These are phyloP conservation scores for Penicillium samsonianum DNA, from an alignment of 495 filamentous ascomycete genomes.

Conservation along the genomic window DNA sequence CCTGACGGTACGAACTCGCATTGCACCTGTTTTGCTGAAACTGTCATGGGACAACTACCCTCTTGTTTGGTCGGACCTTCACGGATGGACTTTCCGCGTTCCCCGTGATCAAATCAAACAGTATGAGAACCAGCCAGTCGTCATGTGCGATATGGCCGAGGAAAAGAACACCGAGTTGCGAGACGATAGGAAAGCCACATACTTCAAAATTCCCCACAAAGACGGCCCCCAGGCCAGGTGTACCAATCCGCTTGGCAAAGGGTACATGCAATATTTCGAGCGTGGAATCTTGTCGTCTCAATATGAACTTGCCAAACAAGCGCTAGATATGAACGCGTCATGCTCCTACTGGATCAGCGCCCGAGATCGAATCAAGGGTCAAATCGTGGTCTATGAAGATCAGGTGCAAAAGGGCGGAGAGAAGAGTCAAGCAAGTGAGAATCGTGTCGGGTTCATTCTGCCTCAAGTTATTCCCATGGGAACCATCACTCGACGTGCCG, in stretches of 20 bases:
- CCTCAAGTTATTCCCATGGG: slow-evolving; percentile 99
- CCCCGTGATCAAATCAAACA: slow-evolving; percentile 59
- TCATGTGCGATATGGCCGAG: slow-evolving; percentile 72
- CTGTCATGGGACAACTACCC: slow-evolving; percentile 88
- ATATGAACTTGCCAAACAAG: slow-evolving; percentile 86
- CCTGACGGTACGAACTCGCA: slow-evolving; percentile 82
- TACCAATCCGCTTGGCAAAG: slow-evolving; percentile 82
- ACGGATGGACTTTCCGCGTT: slow-evolving; percentile 90
- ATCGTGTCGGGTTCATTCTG: slow-evolving; percentile 79
- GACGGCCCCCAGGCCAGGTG: slow-evolving; percentile 87
- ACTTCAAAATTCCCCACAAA: slow-evolving; percentile 95
- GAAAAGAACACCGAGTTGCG: slow-evolving; percentile 64
- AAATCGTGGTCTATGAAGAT: slow-evolving; percentile 87
- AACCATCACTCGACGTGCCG: slow-evolving; percentile 92
- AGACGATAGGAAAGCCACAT: slow-evolving; percentile 65
- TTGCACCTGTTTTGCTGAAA: slow-evolving; percentile 82
- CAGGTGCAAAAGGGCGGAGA: slow-evolving; percentile 44
- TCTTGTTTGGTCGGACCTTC: slow-evolving; percentile 86
- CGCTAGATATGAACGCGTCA: slow-evolving; percentile 95
- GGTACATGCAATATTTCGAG: slow-evolving; percentile 88
- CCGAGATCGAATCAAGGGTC: slow-evolving; percentile 83
- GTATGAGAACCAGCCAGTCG: slow-evolving; percentile 70
- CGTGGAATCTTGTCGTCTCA: slow-evolving; percentile 83
- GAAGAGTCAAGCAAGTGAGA: slow-evolving; percentile 18
- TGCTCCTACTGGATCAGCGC: slow-evolving; percentile 99